Conservation (phyloP, 805 yeast genomes). For the Starmerella roubikii region DNA sequence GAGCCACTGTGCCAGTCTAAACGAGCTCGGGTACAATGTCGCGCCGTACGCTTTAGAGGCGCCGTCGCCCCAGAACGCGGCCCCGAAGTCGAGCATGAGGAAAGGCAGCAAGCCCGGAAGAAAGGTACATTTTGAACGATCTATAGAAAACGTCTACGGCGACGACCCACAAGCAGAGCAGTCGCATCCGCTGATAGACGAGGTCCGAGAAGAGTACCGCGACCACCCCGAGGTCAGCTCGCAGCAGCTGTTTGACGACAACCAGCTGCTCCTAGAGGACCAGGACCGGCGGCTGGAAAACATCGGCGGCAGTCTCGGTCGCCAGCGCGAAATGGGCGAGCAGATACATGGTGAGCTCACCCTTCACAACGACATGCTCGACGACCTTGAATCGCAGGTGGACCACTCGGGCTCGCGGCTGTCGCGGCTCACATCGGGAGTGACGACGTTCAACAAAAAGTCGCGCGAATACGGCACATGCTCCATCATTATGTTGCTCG, state of each 20-base stretch:
- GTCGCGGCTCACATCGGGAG: constrained; percentile 25
- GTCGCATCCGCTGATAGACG: neutral
- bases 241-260: constrained; percentile 14
- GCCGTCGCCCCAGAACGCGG: neutral
- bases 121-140: constrained; percentile 7
- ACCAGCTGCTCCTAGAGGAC: constrained; percentile 22
- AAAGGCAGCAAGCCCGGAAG: neutral
- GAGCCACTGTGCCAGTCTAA: neutral
- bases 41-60: neutral
- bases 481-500: constrained; percentile 25
- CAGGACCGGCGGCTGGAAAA: constrained; percentile 30
- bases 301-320: constrained; percentile 26
- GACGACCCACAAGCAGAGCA: neutral
- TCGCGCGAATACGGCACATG: constrained; percentile 30
- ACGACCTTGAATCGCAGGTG: constrained; percentile 29
- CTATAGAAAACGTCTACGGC: neutral
- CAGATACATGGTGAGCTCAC: constrained; percentile 30
- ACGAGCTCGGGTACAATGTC: constrained; percentile 10
- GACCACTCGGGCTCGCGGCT: constrained; percentile 27
- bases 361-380: constrained; percentile 27
- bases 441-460: constrained; percentile 27
- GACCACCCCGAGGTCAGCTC: neutral
- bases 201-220: neutral
- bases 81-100: neutral
- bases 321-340: constrained; percentile 29